Evolutionary conservation across 768 basidiomycete genomes (phyloP), one percentile per base, ranked within the genome.

Genomic region (Boletus rufocinnamomeus): DNA sequence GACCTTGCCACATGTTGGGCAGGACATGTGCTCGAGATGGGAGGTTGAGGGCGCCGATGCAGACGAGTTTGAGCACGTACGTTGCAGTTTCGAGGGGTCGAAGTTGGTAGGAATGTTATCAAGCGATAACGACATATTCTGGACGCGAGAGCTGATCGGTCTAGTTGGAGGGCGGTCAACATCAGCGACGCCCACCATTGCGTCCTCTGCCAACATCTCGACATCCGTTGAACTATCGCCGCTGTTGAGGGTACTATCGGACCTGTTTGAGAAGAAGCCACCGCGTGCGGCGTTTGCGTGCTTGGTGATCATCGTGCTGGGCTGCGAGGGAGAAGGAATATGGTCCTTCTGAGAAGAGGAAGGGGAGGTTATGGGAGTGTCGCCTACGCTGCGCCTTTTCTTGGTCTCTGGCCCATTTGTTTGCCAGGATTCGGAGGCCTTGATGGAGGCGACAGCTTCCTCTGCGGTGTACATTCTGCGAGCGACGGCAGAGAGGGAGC

Each of bases 401-500:
- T 79, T 79, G 2, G 75, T 76, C 63, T 77, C 76, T 54, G 77
- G 78, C 17, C 78, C 74, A 49, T 67, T 67, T 35, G 57, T 46
- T 52, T 67, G 61, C 69, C 72, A 74, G 27, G 62, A 71, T 27
- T 76, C 75, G 43, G 67, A 64, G 9, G 74, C 77, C 60, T 77
- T 77, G 50, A 82, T 75, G 19, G 75, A 67, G 23, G 69, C 66
- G 13, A 82, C 67, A 2, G 72, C 64, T 10, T 80, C 79, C 62
- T 86, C 86, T 16, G 86, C 85, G 30, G 75, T 74, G 66, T 79
- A 78, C 80, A 85, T 82, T 63, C 85, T 76, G 40, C 77, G 74
- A 3, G 81, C 81, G 51, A 87, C 73, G 32, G 74, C 76, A 28
- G 75, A 72, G 61, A 87, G 75, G 16, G 80, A 80, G 55, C 80